Base-by-base conservation (phyloP, 2,329 filamentous ascomycete species). In the Gyromitra esculenta region DNA sequence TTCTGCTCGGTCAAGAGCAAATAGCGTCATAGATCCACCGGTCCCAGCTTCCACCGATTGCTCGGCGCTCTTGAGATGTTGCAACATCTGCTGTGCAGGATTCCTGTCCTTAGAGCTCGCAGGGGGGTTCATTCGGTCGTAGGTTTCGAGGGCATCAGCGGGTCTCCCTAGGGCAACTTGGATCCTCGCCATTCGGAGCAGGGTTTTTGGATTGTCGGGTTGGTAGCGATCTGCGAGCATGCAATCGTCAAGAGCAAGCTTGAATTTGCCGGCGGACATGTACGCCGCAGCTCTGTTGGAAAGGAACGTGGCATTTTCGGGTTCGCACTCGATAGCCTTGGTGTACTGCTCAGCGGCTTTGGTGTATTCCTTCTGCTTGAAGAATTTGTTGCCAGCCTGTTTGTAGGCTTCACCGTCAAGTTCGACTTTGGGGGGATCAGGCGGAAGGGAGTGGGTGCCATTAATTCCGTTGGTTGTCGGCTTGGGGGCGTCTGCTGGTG, bases 201-300 rank as follows among this genome's bases (percentile, higher is more conserved):
- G 86, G 76, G 97, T 93, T 85, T 98, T 99, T 81, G 91, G 84
- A 82, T 97, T 97, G 81, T 90, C 87, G 0, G 94, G 91, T 79
- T 98, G 94, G 56, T 97, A 86, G 79, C 95, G 91, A 80, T 92
- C 90, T 5, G 96, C 93, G 70, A 88, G 89, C 81, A 90, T 91
- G 84, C 93, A 96, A 84, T 99, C 96, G 72, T 96, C 93, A 76
- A 98, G 86, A 15, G 96, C 96, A 43, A 76, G 60, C 73, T 88
- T 85, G 83, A 91, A 97, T 81, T 91, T 90, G 80, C 91, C 91
- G 75, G 93, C 92, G 68, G 93, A 93, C 87, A 99, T 97, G 85
- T 92, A 93, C 45, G 96, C 96, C 39, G 96, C 96, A 50, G 96
- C 94, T 81, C 96, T 91, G 87, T 99, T 99, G 83, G 93, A 95